phyloP scores from a whole-genome alignment of 2,329 filamentous ascomycete species.

The Hypoxylon sp. region DNA sequence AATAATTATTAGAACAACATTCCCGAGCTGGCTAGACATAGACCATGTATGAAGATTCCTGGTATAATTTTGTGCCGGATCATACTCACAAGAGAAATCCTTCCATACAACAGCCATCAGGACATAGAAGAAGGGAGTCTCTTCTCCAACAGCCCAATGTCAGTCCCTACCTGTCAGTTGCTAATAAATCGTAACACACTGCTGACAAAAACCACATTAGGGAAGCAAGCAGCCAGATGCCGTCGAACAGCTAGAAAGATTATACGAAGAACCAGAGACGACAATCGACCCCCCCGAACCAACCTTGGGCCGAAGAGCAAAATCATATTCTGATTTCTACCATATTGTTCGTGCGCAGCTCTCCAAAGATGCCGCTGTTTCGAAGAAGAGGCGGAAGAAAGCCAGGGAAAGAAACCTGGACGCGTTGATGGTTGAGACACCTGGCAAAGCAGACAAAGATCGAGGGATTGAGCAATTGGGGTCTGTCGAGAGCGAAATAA shows the following conservation, averaged over 20 bases:
- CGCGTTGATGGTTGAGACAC: slow-evolving; percentile 62
- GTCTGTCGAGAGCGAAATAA: slow-evolving; percentile 76
- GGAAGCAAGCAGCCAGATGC: slow-evolving; percentile 67
- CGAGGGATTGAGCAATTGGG: slow-evolving; percentile 59
- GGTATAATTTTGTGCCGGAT: slow-evolving; percentile 83
- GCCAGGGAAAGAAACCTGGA: slow-evolving; percentile 63
- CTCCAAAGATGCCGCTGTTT: slow-evolving; percentile 63
- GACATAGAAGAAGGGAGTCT: slow-evolving; percentile 77
- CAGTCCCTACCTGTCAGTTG: slow-evolving; percentile 53
- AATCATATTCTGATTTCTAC: slow-evolving; percentile 85
- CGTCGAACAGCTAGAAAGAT: slow-evolving; percentile 69
- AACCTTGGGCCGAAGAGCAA: slow-evolving; percentile 74
- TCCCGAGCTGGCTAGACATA: slow-evolving; percentile 5
- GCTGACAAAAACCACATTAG: slow-evolving; percentile 56
- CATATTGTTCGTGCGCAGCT: slow-evolving; percentile 71
- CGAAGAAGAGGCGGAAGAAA: slow-evolving; percentile 58
- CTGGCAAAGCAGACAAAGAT: slow-evolving; percentile 44
- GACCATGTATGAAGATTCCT: slow-evolving; percentile 85
- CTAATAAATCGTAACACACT: background rate
- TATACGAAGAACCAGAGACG: slow-evolving; percentile 70
- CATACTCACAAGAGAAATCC: slow-evolving; percentile 66
- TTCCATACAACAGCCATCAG: slow-evolving; percentile 60
- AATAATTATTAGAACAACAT: slow-evolving; percentile 4
- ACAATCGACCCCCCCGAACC: slow-evolving; percentile 75
- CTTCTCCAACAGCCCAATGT: slow-evolving; percentile 78